A percentile compares a stretch with the other conserved stretches of the same genome.
Evolutionary conservation across 2,329 filamentous ascomycete species (phyloP).

Genomic region (Colletotrichum melonis): DNA sequence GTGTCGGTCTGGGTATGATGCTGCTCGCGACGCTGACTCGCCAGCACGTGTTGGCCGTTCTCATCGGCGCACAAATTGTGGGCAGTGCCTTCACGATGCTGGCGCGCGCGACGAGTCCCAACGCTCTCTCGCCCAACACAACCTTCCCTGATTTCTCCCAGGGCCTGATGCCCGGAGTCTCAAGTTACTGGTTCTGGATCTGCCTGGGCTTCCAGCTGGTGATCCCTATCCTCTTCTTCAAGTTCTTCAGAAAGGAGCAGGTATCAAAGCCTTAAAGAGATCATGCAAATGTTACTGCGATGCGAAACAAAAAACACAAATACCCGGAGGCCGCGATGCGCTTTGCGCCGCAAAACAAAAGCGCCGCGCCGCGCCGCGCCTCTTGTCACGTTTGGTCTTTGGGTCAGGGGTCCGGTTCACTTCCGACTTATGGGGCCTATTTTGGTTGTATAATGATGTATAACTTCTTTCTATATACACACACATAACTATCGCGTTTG

Average conservation of each 20-base stretch:
- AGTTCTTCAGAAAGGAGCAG: slow-evolving; percentile 69
- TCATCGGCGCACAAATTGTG: slow-evolving; percentile 71
- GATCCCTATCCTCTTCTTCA: slow-evolving; percentile 68
- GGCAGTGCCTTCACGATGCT: slow-evolving; percentile 72
- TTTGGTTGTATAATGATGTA: slow-evolving; percentile 36
- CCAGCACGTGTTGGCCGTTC: slow-evolving; percentile 72
- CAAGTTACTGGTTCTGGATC: slow-evolving; percentile 70
- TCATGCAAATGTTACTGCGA: slow-evolving; percentile 12
- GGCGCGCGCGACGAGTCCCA: slow-evolving; percentile 69
- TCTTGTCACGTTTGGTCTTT: slow-evolving; percentile 30
- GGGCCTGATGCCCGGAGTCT: slow-evolving; percentile 56
- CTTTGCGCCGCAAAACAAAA: not conserved
- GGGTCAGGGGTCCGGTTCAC: slow-evolving; percentile 29
- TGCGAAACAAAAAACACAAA: slow-evolving; percentile 27
- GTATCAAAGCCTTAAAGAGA: slow-evolving; percentile 60
- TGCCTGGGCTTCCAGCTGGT: slow-evolving; percentile 66
- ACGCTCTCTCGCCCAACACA: slow-evolving; percentile 69
- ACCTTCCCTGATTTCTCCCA: slow-evolving; percentile 72
- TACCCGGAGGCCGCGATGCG: slow-evolving; percentile 20
- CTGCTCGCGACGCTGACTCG: slow-evolving; percentile 73
- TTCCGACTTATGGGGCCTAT: slow-evolving; percentile 25
- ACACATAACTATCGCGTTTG: slow-evolving; percentile 37
- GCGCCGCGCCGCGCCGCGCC: not conserved
- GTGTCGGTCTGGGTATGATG: slow-evolving; percentile 76
- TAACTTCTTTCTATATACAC: slow-evolving; percentile 21